Percentiles rank a stretch among this genome's conserved stretches.
phyloP scores from a whole-genome alignment of 257 asterid species.

The Galeopsis tetrahit region DNA sequence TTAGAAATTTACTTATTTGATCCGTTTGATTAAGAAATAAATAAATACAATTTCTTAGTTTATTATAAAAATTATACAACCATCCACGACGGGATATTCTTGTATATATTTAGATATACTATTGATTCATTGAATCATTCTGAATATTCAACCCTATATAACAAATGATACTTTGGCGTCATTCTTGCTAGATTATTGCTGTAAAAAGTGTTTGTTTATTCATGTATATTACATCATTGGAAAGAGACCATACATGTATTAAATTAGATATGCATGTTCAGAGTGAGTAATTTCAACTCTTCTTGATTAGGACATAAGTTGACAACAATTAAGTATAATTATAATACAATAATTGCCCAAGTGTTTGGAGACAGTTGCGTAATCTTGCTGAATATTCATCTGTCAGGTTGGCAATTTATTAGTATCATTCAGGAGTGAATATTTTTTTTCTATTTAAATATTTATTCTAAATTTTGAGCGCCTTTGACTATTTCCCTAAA shows the following conservation, averaged over 20 bases:
- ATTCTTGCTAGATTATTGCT: not conserved
- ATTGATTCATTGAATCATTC: not conserved
- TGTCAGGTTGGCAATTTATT: not conserved
- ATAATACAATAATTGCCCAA: not conserved
- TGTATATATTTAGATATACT: not conserved
- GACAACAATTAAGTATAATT: conserved; percentile 1
- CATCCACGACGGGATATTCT: not conserved
- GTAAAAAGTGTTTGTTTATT: not conserved
- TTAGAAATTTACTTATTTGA: not conserved
- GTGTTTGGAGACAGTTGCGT: not conserved
- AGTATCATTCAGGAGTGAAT: not conserved
- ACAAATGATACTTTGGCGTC: not conserved
- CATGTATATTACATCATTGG: not conserved
- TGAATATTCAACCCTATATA: not conserved
- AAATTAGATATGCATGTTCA: not conserved
- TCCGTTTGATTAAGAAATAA: too few species aligned
- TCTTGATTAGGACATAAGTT: conserved; percentile 12
- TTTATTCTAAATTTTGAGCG: not conserved
- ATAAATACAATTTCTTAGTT: not conserved
- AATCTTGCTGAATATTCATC: not conserved
- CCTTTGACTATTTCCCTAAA: not conserved
- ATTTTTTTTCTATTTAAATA: not conserved
- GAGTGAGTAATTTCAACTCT: not conserved
- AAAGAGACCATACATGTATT: not conserved
- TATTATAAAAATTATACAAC: not conserved